These are phyloP conservation scores for Ascochyta pisi DNA, from an alignment of 2,329 filamentous ascomycete species.

Conservation along the genomic window DNA sequence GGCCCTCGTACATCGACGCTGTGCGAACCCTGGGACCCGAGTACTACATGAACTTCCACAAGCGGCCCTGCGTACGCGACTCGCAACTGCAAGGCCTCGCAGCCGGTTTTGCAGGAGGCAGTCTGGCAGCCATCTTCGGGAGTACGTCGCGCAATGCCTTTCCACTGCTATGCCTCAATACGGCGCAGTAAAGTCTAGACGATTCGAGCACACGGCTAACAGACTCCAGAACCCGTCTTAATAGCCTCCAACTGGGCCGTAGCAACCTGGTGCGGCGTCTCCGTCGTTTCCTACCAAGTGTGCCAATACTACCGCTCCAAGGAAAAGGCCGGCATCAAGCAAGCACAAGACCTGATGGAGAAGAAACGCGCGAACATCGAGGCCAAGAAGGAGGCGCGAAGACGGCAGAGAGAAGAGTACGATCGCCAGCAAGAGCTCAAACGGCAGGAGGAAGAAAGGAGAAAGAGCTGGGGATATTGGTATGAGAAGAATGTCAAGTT, in stretches of 20 bases:
- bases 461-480: slow-evolving; percentile 47
- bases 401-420: slow-evolving; percentile 53
- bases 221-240: slow-evolving; percentile 62
- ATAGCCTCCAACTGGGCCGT: slow-evolving; percentile 86
- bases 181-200: not conserved
- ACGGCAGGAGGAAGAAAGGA: slow-evolving; percentile 44
- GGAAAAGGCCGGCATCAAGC: slow-evolving; percentile 83
- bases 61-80: slow-evolving; percentile 83
- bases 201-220: slow-evolving; percentile 17
- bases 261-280: slow-evolving; percentile 72
- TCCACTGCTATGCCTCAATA: not conserved
- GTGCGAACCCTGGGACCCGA: slow-evolving; percentile 70
- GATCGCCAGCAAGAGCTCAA: slow-evolving; percentile 40
- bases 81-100: slow-evolving; percentile 84
- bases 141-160: slow-evolving; percentile 59
- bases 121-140: slow-evolving; percentile 74
- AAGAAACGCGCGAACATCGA: slow-evolving; percentile 65
- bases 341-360: slow-evolving; percentile 82
- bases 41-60: slow-evolving; percentile 76
- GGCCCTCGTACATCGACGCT: slow-evolving; percentile 62
- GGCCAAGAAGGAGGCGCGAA: slow-evolving; percentile 54
- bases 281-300: slow-evolving; percentile 80
- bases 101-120: slow-evolving; percentile 77
- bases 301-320: slow-evolving; percentile 77
- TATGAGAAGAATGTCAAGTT: slow-evolving; percentile 46